These are phyloP conservation scores for Lagenidium giganteum DNA, from an alignment of 352 stramenopile genomes.

Conservation along the genomic window DNA sequence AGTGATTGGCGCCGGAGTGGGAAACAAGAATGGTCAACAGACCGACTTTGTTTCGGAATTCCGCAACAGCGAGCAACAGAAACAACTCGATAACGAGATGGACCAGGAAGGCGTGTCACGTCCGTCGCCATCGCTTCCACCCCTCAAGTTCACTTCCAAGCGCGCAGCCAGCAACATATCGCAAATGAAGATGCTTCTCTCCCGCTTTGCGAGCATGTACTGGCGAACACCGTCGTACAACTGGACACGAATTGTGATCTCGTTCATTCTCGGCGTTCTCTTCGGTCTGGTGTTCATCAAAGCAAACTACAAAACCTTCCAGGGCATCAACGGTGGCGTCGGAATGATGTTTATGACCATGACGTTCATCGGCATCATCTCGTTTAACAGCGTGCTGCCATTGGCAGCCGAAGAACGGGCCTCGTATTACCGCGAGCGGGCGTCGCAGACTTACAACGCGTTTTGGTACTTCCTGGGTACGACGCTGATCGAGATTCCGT, in stretches of 20 bases:
- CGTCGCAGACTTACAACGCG: slow-evolving; percentile 74
- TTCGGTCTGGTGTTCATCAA: slow-evolving; percentile 69
- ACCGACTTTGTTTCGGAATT: slow-evolving; percentile 29
- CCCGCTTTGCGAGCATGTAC: slow-evolving; percentile 52
- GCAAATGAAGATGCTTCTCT: slow-evolving; percentile 41
- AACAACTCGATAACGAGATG: slow-evolving; percentile 20
- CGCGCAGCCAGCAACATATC: slow-evolving; percentile 28
- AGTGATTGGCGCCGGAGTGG: slow-evolving; percentile 52
- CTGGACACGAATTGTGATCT: slow-evolving; percentile 68
- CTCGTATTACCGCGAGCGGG: slow-evolving; percentile 86
- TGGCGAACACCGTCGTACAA: slow-evolving; percentile 87
- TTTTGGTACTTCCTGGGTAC: slow-evolving; percentile 50
- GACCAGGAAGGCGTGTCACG: slow-evolving; percentile 24
- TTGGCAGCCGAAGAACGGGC: slow-evolving; percentile 82
- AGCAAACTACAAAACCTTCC: slow-evolving; percentile 39
- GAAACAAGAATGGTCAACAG: slow-evolving; percentile 17
- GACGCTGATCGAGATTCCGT: slow-evolving; percentile 62
- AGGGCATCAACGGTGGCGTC: slow-evolving; percentile 56
- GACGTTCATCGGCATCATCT: slow-evolving; percentile 79
- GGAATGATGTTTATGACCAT: slow-evolving; percentile 86
- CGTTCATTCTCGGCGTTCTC: slow-evolving; percentile 69
- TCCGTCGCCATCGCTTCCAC: slow-evolving; percentile 14
- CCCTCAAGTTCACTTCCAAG: slow-evolving; percentile 35
- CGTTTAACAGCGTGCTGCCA: slow-evolving; percentile 69
- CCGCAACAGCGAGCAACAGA: slow-evolving; percentile 26